Percentiles rank a stretch among this genome's conserved stretches.
These are phyloP conservation scores for Sporothrix protearum DNA, from an alignment of 2,329 filamentous ascomycete species.

Conservation along the genomic window DNA sequence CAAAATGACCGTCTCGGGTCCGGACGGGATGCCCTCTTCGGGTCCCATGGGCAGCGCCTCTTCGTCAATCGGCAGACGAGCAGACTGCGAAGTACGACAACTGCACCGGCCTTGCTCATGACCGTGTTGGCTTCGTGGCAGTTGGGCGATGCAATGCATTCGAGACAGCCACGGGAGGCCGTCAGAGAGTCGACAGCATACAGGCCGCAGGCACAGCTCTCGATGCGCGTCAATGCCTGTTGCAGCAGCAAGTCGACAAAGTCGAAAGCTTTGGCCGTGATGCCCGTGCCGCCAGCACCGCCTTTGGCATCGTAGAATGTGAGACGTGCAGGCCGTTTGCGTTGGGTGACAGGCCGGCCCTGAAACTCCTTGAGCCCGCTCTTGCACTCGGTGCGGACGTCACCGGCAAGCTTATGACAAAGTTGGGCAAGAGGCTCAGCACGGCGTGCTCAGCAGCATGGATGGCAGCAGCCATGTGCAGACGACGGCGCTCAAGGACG, in stretches of 20 bases:
- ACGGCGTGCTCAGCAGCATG: conserved; percentile 93
- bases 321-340: conserved; percentile 81
- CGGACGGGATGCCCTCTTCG: conserved; percentile 64
- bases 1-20: conserved; percentile 76
- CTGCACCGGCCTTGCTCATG: conserved; percentile 86
- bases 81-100: conserved; percentile 73
- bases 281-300: conserved; percentile 75
- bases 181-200: conserved; percentile 55
- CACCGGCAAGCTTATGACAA: conserved; percentile 83
- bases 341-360: conserved; percentile 53
- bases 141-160: conserved; percentile 80
- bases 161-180: conserved; percentile 89
- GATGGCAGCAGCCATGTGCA: conserved; percentile 85
- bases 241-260: conserved; percentile 75
- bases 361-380: conserved; percentile 82
- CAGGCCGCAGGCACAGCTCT: conserved; percentile 59
- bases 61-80: conserved; percentile 73
- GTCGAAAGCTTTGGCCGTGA: conserved; percentile 90
- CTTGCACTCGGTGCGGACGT: conserved; percentile 94
- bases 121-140: conserved; percentile 87
- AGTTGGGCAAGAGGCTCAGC: conserved; percentile 81
- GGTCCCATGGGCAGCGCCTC: conserved; percentile 83
- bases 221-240: conserved; percentile 73
- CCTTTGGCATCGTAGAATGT: conserved; percentile 97
- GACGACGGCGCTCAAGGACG: conserved; percentile 65